A percentile compares a stretch with the other conserved stretches of the same genome.
Conservation (phyloP, 192 early-diverging fungal genomes). For the Rhizophagus sp. region DNA sequence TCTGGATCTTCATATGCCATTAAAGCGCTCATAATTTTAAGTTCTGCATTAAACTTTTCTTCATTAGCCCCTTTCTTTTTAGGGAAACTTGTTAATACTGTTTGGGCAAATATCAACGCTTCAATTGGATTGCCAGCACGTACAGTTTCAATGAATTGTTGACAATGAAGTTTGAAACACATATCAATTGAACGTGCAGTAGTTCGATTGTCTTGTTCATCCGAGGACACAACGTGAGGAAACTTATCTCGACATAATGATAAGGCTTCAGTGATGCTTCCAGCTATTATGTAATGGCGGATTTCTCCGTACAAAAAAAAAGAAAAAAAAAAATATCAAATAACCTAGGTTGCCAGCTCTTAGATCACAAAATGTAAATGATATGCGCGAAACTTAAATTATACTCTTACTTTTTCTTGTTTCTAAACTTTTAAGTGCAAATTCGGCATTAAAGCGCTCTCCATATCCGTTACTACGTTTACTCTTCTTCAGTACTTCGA, state of each 20-base stretch:
- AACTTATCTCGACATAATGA: slow-evolving; percentile 41
- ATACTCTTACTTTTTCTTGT: slow-evolving; percentile 39
- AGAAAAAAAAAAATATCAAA: neutral
- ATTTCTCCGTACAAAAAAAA: slow-evolving; percentile 38
- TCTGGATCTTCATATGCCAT: slow-evolving; percentile 66
- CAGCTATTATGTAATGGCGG: slow-evolving; percentile 49
- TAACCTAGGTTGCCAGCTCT: neutral
- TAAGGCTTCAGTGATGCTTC: slow-evolving; percentile 41
- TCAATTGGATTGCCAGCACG: slow-evolving; percentile 44
- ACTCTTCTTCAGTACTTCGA: slow-evolving; percentile 3
- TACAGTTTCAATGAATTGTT: slow-evolving; percentile 66
- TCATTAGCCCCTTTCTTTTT: slow-evolving; percentile 34
- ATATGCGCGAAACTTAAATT: slow-evolving; percentile 24
- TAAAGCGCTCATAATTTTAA: slow-evolving; percentile 54
- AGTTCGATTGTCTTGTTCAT: slow-evolving; percentile 35
- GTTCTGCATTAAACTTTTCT: slow-evolving; percentile 41
- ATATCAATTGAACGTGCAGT: slow-evolving; percentile 50
- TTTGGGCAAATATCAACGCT: slow-evolving; percentile 63
- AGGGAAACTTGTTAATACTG: slow-evolving; percentile 48
- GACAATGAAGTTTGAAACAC: slow-evolving; percentile 62
- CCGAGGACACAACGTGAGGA: slow-evolving; percentile 39
- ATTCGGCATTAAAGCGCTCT: slow-evolving; percentile 2
- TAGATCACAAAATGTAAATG: neutral
- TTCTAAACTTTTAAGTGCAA: slow-evolving; percentile 34
- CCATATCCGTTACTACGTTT: neutral